Conservation (phyloP, 2,329 filamentous ascomycete genomes). For the Sclerotinia minor region DNA sequence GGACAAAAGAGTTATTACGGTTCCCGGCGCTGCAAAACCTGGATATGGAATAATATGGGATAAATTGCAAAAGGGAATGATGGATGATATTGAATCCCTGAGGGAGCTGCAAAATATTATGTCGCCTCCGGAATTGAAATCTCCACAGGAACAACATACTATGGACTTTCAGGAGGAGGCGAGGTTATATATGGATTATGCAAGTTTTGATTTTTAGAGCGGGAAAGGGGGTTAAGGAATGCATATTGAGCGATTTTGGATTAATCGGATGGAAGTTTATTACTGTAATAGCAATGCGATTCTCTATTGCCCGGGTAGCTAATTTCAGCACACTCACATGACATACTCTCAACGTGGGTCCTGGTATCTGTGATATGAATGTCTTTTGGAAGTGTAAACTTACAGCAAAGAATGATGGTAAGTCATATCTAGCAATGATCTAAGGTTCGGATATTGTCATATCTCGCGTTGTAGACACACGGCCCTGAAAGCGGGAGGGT, state of each 20-base stretch:
- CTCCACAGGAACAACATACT: slow-evolving; percentile 13
- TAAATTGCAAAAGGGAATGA: slow-evolving; percentile 42
- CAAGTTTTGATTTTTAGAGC: slow-evolving; percentile 19
- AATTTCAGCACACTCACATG: background rate
- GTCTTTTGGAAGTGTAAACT: too few species aligned
- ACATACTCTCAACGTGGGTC: background rate
- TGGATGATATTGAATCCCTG: slow-evolving; percentile 42
- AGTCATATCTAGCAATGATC: background rate
- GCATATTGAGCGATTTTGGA: slow-evolving; percentile 4
- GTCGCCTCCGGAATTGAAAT: slow-evolving; percentile 21
- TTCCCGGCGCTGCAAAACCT: slow-evolving; percentile 42
- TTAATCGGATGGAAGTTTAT: background rate
- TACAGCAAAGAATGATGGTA: background rate
- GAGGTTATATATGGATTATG: slow-evolving; percentile 21
- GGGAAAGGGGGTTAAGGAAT: background rate
- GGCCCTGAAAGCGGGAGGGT: too few species aligned
- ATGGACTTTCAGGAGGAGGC: slow-evolving; percentile 22
- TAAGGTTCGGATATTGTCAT: background rate
- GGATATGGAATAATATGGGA: slow-evolving; percentile 45
- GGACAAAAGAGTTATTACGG: slow-evolving; percentile 40
- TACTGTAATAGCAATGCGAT: background rate
- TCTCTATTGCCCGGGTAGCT: background rate
- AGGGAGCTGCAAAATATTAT: slow-evolving; percentile 27
- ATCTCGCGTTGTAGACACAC: background rate
- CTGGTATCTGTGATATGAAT: too few species aligned